Evolutionary conservation across 306 rosid species (phyloP).

Genomic region (Cyamopsis tetragonoloba): DNA sequence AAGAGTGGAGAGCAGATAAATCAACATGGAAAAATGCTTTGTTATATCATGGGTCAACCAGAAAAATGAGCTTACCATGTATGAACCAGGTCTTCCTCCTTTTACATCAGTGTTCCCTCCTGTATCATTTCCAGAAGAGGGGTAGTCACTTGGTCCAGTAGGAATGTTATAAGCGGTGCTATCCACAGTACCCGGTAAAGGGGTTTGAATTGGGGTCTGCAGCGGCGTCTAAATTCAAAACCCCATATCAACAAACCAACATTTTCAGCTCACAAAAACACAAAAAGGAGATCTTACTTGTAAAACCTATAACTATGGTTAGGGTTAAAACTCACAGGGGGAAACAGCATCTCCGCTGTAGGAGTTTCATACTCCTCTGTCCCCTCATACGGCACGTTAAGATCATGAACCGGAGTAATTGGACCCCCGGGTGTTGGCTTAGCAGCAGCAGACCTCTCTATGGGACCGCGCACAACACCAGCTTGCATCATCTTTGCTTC

Average conservation of each 20-base stretch:
- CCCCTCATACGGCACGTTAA: conserved; percentile 96
- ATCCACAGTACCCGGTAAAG: conserved; percentile 80
- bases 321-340: conserved; percentile 66
- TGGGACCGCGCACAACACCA: conserved; percentile 67
- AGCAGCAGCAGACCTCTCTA: conserved; percentile 62
- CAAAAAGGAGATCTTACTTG: background rate
- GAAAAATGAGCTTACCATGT: conserved; percentile 52
- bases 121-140: conserved; percentile 68
- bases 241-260: conserved; percentile 18
- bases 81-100: conserved; percentile 70
- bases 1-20: background rate
- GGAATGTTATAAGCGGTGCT: conserved; percentile 67
- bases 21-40: background rate
- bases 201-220: conserved; percentile 94
- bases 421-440: conserved; percentile 78
- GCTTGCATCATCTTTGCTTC: conserved; percentile 94
- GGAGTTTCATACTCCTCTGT: conserved; percentile 97
- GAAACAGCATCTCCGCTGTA: conserved; percentile 90
- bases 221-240: conserved; percentile 66
- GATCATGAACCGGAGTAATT: conserved; percentile 94
- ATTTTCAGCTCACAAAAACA: background rate
- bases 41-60: background rate
- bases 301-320: background rate
- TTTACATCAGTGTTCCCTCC: conserved; percentile 63
- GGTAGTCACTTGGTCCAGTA: conserved; percentile 77